phyloP scores from a whole-genome alignment of 1,284 basidiomycete species.

The Porogramme epimiltina region DNA sequence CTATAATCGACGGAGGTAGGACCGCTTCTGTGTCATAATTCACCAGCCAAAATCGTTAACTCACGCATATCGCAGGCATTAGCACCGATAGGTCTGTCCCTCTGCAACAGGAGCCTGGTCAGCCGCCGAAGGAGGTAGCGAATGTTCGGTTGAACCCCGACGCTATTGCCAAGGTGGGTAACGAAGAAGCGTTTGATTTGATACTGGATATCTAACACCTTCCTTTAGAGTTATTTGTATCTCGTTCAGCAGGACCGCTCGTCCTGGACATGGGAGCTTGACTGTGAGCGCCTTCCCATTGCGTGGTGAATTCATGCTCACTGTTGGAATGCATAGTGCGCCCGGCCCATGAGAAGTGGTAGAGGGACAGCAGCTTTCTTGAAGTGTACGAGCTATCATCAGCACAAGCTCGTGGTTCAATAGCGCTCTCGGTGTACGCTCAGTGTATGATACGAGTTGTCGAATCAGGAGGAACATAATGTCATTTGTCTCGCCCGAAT shows the following conservation, averaged over 20 bases:
- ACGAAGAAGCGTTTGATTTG: background rate
- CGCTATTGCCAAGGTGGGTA: slow-evolving; percentile 65
- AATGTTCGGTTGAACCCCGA: slow-evolving; percentile 56
- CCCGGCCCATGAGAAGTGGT: slow-evolving; percentile 49
- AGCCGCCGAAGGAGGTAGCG: background rate
- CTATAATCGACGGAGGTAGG: slow-evolving; percentile 41
- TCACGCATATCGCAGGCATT: too few relatives aligned
- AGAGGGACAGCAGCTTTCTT: slow-evolving; percentile 18
- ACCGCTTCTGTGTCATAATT: too few relatives aligned
- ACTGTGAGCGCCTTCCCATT: slow-evolving; percentile 30
- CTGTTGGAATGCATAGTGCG: slow-evolving; percentile 1
- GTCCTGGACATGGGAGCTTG: slow-evolving; percentile 54
- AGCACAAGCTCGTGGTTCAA: background rate
- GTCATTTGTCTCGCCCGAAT: background rate
- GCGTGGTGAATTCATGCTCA: background rate
- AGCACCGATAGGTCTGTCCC: background rate
- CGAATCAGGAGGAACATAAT: background rate
- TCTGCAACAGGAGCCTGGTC: background rate
- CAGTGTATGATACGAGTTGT: background rate
- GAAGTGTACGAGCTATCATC: too few relatives aligned
- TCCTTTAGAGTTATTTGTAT: slow-evolving; percentile 38
- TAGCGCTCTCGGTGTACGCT: too few relatives aligned
- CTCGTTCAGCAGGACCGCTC: slow-evolving; percentile 42
- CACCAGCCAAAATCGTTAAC: too few relatives aligned
- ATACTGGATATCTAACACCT: background rate